Conservation (phyloP, 805 yeast genomes). For the Yamadazyma nakazawae region DNA sequence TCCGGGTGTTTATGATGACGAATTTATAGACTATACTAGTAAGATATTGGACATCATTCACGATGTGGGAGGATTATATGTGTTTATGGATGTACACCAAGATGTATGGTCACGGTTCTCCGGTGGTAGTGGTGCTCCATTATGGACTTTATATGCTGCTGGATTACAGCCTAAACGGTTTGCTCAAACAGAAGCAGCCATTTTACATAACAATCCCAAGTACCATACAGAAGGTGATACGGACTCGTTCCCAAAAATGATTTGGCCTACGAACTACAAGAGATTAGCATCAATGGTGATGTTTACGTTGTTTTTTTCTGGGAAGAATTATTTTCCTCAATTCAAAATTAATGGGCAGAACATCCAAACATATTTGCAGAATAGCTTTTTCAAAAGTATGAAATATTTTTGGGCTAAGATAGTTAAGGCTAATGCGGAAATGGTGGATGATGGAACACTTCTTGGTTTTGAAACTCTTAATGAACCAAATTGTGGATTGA, state of each 20-base stretch:
- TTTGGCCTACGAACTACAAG: constrained; percentile 87
- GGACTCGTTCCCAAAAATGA: constrained; percentile 72
- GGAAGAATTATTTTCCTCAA: constrained; percentile 72
- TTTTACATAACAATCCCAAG: constrained; percentile 57
- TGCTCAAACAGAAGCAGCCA: constrained; percentile 70
- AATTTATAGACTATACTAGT: constrained; percentile 67
- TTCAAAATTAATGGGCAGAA: constrained; percentile 66
- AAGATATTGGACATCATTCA: constrained; percentile 56
- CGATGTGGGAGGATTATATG: constrained; percentile 68
- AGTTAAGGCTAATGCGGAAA: constrained; percentile 23
- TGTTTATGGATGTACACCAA: constrained; percentile 86
- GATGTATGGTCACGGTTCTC: constrained; percentile 89
- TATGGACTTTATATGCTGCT: constrained; percentile 89
- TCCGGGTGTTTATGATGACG: constrained; percentile 79
- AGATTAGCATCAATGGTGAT: constrained; percentile 73
- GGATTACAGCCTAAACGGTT: constrained; percentile 82
- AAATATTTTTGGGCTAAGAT: constrained; percentile 31
- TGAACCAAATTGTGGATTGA: constrained; percentile 78
- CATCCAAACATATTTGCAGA: constrained; percentile 75
- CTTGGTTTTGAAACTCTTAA: constrained; percentile 83
- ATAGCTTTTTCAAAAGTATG: constrained; percentile 57
- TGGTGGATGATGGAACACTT: constrained; percentile 45
- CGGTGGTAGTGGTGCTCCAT: constrained; percentile 93
- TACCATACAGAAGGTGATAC: constrained; percentile 26
- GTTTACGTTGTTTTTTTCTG: constrained; percentile 85